Base-by-base conservation (phyloP, 495 filamentous ascomycete species). In the Astrothelium subdiscretum region DNA sequence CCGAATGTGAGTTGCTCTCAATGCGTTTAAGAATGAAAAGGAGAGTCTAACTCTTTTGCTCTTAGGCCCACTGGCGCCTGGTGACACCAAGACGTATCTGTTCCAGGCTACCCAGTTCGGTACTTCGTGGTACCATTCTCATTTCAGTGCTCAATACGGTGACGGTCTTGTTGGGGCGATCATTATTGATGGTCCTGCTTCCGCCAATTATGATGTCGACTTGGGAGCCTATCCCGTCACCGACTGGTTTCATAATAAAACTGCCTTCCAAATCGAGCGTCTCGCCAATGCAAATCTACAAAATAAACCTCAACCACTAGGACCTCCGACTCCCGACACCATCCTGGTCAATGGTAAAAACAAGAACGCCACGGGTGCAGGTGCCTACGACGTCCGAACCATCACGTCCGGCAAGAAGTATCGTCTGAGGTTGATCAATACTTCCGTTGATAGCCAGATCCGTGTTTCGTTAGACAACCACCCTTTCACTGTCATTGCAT, bases 91-190 rank as follows among this genome's bases (percentile, higher is more conserved):
- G 29, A 68, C 66, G 20, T 76, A 76, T 44, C 64, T 60, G 4
- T 76, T 73, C 65, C 68, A 71, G 60, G 63, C 59, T 15, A 73
- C 71, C 0, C 73, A 76, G 62, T 74, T 69, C 42, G 73, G 73
- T 12, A 73, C 71, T 5, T 59, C 64, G 0, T 76, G 73, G 73
- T 76, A 76, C 60, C 73, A 74, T 62, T 69, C 66, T 2, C 73
- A 76, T 48, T 68, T 66, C 64, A 62, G 59, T 43, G 57, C 70
- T 5, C 73, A 76, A 59, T 76, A 74, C 58, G 71, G 68, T 27
- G 72, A 73, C 29, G 73, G 73, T 31, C 67, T 73, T 27, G 42
- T 69, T 15, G 73, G 73, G 5, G 65, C 70, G 12, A 60, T 76
- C 13, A 65, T 76, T 42, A 73, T 76, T 60, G 62, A 76, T 58